Conservation (phyloP, 768 basidiomycete genomes). For the Gymnopilus dilepis region DNA sequence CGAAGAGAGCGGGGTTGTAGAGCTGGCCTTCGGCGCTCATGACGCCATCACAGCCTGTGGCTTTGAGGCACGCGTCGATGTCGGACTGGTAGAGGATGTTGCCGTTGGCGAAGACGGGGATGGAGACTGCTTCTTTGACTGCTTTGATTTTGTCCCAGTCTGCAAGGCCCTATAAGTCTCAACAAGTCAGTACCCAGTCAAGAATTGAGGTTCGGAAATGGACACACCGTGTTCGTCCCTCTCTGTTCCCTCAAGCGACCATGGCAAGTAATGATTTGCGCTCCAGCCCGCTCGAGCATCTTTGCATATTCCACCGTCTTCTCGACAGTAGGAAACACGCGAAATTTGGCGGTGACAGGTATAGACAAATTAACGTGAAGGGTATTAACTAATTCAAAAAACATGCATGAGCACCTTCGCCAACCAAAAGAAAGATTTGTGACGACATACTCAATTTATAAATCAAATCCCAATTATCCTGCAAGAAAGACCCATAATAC, state of each 20-base stretch:
- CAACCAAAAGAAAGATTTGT: neutral
- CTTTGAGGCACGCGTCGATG: conserved; percentile 74
- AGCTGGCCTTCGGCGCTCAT: conserved; percentile 96
- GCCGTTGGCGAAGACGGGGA: conserved; percentile 97
- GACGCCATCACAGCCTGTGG: conserved; percentile 89
- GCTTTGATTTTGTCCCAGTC: conserved; percentile 91
- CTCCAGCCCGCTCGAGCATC: conserved; percentile 95
- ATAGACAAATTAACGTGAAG: conserved; percentile 83
- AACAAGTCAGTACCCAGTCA: conserved; percentile 3
- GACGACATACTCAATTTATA: conserved; percentile 68
- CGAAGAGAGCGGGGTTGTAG: conserved; percentile 88
- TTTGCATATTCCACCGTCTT: conserved; percentile 93
- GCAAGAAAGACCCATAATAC: conserved; percentile 87
- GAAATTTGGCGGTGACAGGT: conserved; percentile 97
- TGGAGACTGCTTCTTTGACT: conserved; percentile 86
- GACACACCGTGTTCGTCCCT: conserved; percentile 73
- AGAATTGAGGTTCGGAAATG: neutral
- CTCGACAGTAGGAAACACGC: conserved; percentile 84
- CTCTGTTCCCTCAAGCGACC: conserved; percentile 92
- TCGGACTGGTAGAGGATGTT: conserved; percentile 92
- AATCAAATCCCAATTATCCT: conserved; percentile 95
- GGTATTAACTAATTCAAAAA: conserved; percentile 71
- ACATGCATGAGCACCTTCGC: neutral
- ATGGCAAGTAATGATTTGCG: conserved; percentile 94
- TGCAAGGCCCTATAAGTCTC: conserved; percentile 67